Evolutionary conservation across 805 yeast species (phyloP).

Genomic region (Myxozyma melibiosi): DNA sequence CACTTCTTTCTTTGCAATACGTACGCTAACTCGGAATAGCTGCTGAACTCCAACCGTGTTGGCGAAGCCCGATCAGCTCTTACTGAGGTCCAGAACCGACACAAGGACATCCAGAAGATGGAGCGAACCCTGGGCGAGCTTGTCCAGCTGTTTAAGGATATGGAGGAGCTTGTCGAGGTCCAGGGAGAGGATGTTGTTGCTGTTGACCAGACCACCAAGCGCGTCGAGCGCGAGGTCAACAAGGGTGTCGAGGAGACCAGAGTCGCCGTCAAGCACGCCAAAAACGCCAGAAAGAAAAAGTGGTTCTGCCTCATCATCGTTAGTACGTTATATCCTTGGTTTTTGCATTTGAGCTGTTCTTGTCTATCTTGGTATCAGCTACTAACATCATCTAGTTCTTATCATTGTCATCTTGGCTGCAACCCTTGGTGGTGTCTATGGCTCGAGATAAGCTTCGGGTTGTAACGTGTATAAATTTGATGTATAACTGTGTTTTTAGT

Average conservation of each 20-base stretch:
- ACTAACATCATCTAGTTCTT: conserved; percentile 18
- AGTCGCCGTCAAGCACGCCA: conserved; percentile 85
- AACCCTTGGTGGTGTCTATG: conserved; percentile 70
- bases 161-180: conserved; percentile 94
- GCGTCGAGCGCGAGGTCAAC: conserved; percentile 88
- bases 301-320: conserved; percentile 77
- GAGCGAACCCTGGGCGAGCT: conserved; percentile 95
- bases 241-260: conserved; percentile 92
- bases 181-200: conserved; percentile 87
- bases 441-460: conserved; percentile 30
- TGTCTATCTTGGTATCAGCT: neutral
- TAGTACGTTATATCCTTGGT: conserved; percentile 13
- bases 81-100: conserved; percentile 94
- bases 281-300: conserved; percentile 87
- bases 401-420: conserved; percentile 58
- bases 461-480: conserved; percentile 3
- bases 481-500: neutral
- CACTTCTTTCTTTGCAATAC: neutral
- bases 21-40: conserved; percentile 26
- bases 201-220: conserved; percentile 75
- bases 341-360: neutral
- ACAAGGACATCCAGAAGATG: conserved; percentile 89
- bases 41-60: conserved; percentile 80
- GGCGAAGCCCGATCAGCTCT: conserved; percentile 95
- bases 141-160: conserved; percentile 90